Percentiles rank a stretch among this genome's conserved stretches.
These are phyloP conservation scores for Arthrobotrys entomopaga DNA, from an alignment of 2,329 filamentous ascomycete genomes.

Conservation along the genomic window DNA sequence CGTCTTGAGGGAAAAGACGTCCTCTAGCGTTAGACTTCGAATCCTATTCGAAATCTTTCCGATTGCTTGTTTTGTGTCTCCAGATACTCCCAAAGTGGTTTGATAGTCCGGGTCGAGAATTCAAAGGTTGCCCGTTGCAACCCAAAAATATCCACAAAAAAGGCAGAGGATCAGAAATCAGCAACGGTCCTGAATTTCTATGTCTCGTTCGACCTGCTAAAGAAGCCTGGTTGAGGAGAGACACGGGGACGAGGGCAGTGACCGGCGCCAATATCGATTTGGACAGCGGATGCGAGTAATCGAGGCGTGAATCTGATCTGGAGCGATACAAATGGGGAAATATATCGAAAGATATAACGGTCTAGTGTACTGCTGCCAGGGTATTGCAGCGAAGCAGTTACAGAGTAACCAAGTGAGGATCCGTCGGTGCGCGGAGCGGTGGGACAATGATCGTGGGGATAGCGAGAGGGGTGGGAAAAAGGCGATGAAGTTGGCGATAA, in stretches of 20 bases:
- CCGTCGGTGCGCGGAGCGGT: constrained; percentile 49
- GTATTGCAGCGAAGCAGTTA: constrained; percentile 32
- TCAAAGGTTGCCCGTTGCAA: neutral
- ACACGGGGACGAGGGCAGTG: constrained; percentile 12
- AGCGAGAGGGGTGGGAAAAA: too few species aligned
- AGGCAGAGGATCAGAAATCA: constrained; percentile 23
- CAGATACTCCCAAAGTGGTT: neutral
- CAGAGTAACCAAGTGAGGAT: constrained; percentile 17
- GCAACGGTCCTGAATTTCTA: neutral
- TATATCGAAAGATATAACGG: constrained; percentile 23
- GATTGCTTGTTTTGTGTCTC: constrained; percentile 1
- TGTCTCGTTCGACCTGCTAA: constrained; percentile 20
- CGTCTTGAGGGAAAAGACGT: neutral
- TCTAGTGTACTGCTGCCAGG: constrained; percentile 34
- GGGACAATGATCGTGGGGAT: constrained; percentile 23
- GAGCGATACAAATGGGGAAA: constrained; percentile 6
- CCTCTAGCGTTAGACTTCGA: too few species aligned
- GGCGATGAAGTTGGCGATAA: constrained; percentile 11
- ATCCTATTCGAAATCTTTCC: neutral
- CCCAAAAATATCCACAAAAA: neutral
- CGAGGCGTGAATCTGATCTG: neutral
- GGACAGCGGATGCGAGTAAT: constrained; percentile 44
- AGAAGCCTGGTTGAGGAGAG: constrained; percentile 14
- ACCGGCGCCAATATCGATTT: constrained; percentile 43
- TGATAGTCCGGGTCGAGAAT: neutral